Conservation (phyloP, 495 filamentous ascomycete genomes). For the Talaromyces adpressus region DNA sequence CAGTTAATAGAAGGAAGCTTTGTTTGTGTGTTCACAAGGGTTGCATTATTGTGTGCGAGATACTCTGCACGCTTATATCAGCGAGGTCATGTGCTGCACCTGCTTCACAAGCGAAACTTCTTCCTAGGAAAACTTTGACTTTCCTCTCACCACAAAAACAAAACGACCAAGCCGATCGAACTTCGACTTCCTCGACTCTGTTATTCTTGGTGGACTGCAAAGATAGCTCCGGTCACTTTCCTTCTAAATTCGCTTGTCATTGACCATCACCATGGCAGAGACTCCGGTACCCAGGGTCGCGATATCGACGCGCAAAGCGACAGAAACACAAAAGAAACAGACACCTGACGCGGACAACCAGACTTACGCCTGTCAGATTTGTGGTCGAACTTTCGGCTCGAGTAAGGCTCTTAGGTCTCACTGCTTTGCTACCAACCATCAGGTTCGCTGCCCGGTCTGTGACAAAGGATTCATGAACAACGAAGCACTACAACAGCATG, state of each 20-base stretch:
- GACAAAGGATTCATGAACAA: background rate
- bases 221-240: background rate
- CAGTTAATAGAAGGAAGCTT: background rate
- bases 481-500: background rate
- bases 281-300: background rate
- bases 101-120: background rate
- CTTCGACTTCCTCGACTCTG: background rate
- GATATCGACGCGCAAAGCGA: background rate
- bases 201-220: background rate
- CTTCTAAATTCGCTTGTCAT: background rate
- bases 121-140: background rate
- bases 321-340: background rate
- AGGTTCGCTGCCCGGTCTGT: background rate
- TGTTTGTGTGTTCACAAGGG: background rate
- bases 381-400: background rate
- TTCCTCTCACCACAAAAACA: background rate
- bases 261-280: background rate
- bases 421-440: background rate
- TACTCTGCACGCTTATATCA: background rate
- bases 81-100: background rate
- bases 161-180: background rate
- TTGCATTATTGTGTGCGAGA: background rate
- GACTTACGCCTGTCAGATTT: background rate
- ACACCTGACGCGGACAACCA: background rate
- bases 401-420: background rate